Evolutionary conservation across 257 asterid species (phyloP).

Genomic region (Petunia secreta): DNA sequence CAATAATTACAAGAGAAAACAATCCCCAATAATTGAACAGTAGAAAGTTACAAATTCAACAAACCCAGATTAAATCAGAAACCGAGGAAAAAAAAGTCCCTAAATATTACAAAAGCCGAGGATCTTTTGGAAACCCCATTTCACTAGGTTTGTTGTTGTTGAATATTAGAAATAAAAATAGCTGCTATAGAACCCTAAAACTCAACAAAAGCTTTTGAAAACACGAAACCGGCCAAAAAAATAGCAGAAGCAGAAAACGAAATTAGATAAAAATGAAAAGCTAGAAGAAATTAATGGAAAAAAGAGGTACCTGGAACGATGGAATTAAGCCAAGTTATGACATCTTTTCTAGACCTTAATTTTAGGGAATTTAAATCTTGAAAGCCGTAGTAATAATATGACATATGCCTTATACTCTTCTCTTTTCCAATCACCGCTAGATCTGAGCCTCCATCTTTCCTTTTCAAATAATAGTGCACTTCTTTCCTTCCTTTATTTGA

Average conservation of each 20-base stretch:
- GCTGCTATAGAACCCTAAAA: not conserved
- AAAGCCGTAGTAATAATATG: conserved; percentile 46
- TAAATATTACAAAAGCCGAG: not conserved
- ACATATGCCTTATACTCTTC: conserved; percentile 53
- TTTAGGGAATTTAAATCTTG: conserved; percentile 42
- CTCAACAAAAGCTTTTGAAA: not conserved
- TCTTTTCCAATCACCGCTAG: conserved; percentile 81
- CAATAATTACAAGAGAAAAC: too few species aligned
- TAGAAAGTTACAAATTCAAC: too few species aligned
- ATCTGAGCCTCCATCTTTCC: conserved; percentile 61
- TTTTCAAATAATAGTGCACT: conserved; percentile 66
- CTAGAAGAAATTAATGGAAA: not conserved
- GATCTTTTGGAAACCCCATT: not conserved
- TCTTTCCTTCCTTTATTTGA: conserved; percentile 66
- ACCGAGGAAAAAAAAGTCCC: too few species aligned
- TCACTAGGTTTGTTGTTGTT: too few species aligned
- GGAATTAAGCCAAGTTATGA: conserved; percentile 69
- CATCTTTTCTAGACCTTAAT: conserved; percentile 71
- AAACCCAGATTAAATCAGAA: too few species aligned
- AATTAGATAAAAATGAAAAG: not conserved
- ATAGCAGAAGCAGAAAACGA: not conserved
- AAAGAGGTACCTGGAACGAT: conserved; percentile 54
- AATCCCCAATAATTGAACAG: too few species aligned
- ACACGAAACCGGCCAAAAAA: too few species aligned
- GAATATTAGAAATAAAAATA: not conserved